These are phyloP conservation scores for Candida corydali DNA, from an alignment of 805 yeast species.

Conservation along the genomic window DNA sequence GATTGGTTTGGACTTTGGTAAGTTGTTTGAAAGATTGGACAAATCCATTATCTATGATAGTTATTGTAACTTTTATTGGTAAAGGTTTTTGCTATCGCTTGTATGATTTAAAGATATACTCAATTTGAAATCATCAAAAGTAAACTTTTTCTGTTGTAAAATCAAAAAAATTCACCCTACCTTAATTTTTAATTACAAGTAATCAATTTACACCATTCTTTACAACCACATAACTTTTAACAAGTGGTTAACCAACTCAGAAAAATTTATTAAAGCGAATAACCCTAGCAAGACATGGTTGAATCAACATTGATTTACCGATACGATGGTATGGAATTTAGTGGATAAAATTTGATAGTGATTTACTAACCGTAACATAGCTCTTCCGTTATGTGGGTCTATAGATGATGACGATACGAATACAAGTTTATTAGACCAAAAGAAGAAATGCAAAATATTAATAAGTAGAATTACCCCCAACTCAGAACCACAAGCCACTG, in stretches of 20 bases:
- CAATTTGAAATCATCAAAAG: no score
- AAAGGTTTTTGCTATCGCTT: no score
- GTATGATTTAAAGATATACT: no score
- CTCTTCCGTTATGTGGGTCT: constrained; percentile 87
- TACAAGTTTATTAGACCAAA: constrained; percentile 63
- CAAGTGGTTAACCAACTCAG: no score
- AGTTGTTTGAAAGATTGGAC: constrained; percentile 51
- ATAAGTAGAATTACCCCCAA: constrained; percentile 71
- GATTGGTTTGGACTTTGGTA: constrained; percentile 37
- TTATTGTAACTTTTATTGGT: no score
- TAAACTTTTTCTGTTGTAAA: no score
- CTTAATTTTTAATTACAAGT: no score
- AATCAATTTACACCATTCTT: no score
- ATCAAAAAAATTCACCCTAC: no score
- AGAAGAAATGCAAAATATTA: constrained; percentile 77
- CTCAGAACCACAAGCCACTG: constrained; percentile 79
- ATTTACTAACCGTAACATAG: constrained; percentile 27
- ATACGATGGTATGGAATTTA: constrained; percentile 49
- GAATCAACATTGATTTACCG: constrained; percentile 63
- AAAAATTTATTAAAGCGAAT: no score
- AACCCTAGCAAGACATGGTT: constrained; percentile 50
- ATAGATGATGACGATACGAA: constrained; percentile 79
- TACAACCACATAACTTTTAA: no score
- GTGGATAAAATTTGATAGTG: no score
- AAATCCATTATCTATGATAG: constrained; percentile 51